Percentiles rank a stretch among this genome's conserved stretches.
phyloP scores from a whole-genome alignment of 2,329 filamentous ascomycete species.

The Alternaria infectoria region DNA sequence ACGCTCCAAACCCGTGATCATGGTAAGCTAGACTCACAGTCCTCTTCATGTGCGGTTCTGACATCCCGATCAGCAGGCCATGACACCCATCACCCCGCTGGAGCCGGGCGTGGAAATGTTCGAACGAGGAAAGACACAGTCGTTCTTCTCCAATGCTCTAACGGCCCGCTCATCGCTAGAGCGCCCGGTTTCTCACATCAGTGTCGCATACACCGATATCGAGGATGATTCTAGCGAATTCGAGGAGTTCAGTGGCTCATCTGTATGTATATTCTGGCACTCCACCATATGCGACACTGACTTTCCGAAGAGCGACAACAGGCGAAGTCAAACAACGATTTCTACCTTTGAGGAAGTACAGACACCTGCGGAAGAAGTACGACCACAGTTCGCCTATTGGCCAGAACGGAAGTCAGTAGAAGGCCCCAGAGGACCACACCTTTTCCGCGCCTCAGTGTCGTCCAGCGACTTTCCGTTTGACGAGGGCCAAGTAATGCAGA shows the following conservation, averaged over 20 bases:
- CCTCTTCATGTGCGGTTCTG: constrained; percentile 22
- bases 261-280: constrained; percentile 60
- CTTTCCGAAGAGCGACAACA: constrained; percentile 58
- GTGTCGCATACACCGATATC: constrained; percentile 78
- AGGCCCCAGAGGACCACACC: constrained; percentile 83
- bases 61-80: constrained; percentile 49
- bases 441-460: constrained; percentile 76
- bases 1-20: constrained; percentile 37
- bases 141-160: constrained; percentile 62
- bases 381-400: constrained; percentile 66
- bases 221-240: constrained; percentile 62
- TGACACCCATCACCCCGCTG: constrained; percentile 54
- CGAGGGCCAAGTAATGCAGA: constrained; percentile 59
- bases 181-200: constrained; percentile 73
- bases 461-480: constrained; percentile 60
- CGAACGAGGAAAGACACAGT: constrained; percentile 56
- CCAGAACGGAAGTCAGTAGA: constrained; percentile 71
- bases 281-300: constrained; percentile 26
- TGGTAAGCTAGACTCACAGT: constrained; percentile 37
- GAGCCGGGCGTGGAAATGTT: constrained; percentile 57
- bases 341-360: constrained; percentile 85
- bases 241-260: constrained; percentile 63
- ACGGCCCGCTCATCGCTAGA: constrained; percentile 50
- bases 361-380: constrained; percentile 70
- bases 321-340: constrained; percentile 82